Conservation (phyloP, 1,284 basidiomycete genomes). For the Neolentinus lepideus region DNA sequence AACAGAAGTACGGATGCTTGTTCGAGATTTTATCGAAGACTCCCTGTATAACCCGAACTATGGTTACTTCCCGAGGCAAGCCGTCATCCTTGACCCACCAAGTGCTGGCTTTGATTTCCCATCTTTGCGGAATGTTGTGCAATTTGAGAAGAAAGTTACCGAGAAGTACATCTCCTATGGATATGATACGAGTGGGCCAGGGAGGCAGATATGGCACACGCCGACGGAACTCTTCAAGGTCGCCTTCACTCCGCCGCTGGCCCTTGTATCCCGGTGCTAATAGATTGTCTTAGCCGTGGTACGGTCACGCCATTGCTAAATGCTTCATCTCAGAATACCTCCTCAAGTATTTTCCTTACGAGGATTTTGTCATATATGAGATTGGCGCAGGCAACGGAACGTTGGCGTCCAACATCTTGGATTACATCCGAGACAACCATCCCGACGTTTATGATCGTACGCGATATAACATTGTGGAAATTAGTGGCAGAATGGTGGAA, state of each 20-base stretch:
- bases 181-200: conserved; percentile 61
- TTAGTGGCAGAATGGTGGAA: conserved; percentile 72
- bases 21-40: conserved; percentile 96
- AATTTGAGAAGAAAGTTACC: conserved; percentile 81
- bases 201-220: conserved; percentile 97
- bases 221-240: conserved; percentile 98
- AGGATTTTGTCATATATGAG: conserved; percentile 95
- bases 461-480: conserved; percentile 91
- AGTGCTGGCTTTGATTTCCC: conserved; percentile 69
- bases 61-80: conserved; percentile 94
- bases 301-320: conserved; percentile 84
- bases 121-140: conserved; percentile 56
- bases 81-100: conserved; percentile 75
- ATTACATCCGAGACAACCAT: conserved; percentile 71
- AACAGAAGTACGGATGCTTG: conserved; percentile 85
- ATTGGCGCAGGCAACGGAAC: conserved; percentile 98
- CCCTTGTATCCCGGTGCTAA: conserved; percentile 7
- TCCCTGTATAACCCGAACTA: conserved; percentile 96
- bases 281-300: conserved; percentile 69
- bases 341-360: conserved; percentile 90
- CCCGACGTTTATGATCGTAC: conserved; percentile 92
- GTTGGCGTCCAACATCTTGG: conserved; percentile 82
- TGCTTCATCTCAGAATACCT: conserved; percentile 91
- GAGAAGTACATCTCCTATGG: conserved; percentile 69
- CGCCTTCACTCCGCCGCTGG: conserved; percentile 15